Conservation (phyloP, 768 basidiomycete species). For the Rhodosporidiobolus sp. region DNA sequence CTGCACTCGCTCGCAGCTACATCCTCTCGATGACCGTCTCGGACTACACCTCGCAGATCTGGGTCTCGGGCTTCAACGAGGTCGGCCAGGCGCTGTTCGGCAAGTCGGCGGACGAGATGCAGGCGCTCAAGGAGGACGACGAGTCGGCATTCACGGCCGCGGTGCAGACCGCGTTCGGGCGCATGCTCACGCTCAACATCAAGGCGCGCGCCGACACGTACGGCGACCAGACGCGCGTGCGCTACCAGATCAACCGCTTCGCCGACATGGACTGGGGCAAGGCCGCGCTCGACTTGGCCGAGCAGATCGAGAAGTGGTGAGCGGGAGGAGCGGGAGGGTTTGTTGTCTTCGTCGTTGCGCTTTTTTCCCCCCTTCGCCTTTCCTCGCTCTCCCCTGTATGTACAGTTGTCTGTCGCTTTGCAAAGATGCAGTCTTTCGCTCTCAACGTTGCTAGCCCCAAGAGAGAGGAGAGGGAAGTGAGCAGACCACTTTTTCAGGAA, state of each 20-base stretch:
- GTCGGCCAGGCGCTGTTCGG: conserved; percentile 73
- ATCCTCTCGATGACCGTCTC: conserved; percentile 80
- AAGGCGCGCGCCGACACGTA: conserved; percentile 82
- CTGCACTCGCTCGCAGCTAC: conserved; percentile 47
- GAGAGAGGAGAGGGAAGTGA: too few species aligned
- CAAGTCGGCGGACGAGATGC: conserved; percentile 71
- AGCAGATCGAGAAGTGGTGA: conserved; percentile 27
- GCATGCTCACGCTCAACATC: conserved; percentile 75
- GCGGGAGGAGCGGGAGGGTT: not conserved
- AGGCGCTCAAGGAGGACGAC: conserved; percentile 67
- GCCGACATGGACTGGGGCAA: conserved; percentile 24
- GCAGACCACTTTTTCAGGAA: too few species aligned
- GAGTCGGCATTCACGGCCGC: conserved; percentile 60
- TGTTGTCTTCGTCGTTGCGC: not conserved
- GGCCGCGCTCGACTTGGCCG: conserved; percentile 24
- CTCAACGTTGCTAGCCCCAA: too few species aligned
- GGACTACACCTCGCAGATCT: conserved; percentile 84
- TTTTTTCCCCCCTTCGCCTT: not conserved
- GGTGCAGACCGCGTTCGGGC: conserved; percentile 64
- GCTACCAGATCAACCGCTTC: conserved; percentile 33
- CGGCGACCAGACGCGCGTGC: conserved; percentile 54
- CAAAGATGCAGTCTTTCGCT: too few species aligned
- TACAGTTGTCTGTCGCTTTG: too few species aligned
- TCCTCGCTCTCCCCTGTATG: too few species aligned
- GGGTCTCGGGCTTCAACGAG: conserved; percentile 96